Percentiles rank a stretch among this genome's conserved stretches.
Conservation (phyloP, 2,329 filamentous ascomycete genomes). For the Knufia fluminis region DNA sequence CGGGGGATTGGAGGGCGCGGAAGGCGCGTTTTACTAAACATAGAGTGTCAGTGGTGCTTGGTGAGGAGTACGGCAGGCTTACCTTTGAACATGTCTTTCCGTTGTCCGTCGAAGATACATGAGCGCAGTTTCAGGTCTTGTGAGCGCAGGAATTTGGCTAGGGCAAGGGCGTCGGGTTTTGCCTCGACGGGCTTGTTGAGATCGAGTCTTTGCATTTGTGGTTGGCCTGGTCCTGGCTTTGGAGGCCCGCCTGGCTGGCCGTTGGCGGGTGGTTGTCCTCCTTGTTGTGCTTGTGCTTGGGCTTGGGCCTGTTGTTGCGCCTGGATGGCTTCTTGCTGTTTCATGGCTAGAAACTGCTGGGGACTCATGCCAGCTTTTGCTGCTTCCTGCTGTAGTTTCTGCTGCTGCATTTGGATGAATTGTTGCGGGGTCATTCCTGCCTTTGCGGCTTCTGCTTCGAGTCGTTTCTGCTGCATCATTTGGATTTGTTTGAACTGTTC, state of each 20-base stretch:
- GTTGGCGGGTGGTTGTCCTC: conserved; percentile 31
- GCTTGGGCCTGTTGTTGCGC: conserved; percentile 26
- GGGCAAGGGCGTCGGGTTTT: conserved; percentile 76
- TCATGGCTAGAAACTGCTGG: conserved; percentile 39
- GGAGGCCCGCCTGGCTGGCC: conserved; percentile 21
- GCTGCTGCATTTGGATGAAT: conserved; percentile 51
- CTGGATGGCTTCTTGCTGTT: conserved; percentile 33
- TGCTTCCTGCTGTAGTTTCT: conserved; percentile 37
- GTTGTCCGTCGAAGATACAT: conserved; percentile 87
- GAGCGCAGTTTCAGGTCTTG: conserved; percentile 85
- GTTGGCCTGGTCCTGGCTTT: conserved; percentile 10
- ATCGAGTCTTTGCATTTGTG: conserved; percentile 38
- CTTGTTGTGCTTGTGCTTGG: conserved; percentile 30
- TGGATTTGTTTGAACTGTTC: conserved; percentile 54
- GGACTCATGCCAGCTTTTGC: conserved; percentile 45
- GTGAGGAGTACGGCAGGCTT: conserved; percentile 17
- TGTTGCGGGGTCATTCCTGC: conserved; percentile 76
- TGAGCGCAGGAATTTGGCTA: conserved; percentile 75
- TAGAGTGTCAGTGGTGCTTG: conserved; percentile 1
- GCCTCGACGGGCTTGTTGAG: conserved; percentile 52
- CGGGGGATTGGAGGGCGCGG: conserved; percentile 76
- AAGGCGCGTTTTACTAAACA: conserved; percentile 90
- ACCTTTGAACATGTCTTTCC: conserved; percentile 98
- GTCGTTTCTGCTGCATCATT: conserved; percentile 51
- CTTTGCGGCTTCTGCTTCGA: conserved; percentile 61